phyloP scores from a whole-genome alignment of 176 grass and related monocot species.

The Thalia dealbata region DNA sequence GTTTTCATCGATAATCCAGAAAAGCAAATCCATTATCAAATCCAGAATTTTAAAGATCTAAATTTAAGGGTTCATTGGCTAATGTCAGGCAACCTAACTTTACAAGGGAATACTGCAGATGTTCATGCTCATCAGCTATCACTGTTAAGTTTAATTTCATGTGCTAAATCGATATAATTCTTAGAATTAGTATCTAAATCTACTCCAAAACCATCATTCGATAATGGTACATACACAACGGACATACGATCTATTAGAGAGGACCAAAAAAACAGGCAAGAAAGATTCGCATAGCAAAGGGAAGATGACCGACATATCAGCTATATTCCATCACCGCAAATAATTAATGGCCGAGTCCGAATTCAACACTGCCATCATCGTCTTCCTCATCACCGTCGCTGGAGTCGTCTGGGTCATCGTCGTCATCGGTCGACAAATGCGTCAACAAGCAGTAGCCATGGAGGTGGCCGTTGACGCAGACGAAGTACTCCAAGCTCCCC shows the following conservation, averaged over 20 bases:
- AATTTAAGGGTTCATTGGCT: no score
- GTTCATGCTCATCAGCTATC: no score
- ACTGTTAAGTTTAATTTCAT: no score
- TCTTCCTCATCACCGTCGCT: neutral
- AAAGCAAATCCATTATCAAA: no score
- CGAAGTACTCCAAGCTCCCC: constrained; percentile 57
- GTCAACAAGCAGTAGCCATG: constrained; percentile 75
- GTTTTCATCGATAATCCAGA: no score
- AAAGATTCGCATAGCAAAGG: neutral
- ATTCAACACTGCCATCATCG: neutral
- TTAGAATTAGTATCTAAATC: no score
- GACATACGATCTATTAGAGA: neutral
- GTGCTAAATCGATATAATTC: no score
- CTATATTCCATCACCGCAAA: neutral
- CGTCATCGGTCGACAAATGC: constrained; percentile 38
- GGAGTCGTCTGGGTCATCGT: constrained; percentile 5
- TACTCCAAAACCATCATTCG: no score
- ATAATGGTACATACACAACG: no score
- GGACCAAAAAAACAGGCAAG: neutral
- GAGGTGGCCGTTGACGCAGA: constrained; percentile 75
- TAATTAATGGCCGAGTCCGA: neutral
- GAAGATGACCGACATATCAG: neutral
- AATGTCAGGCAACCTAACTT: no score
- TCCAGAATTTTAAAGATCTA: no score
- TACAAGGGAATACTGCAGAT: no score